phyloP scores from a whole-genome alignment of 148 eudicot species.

The Polygonum maritimum region DNA sequence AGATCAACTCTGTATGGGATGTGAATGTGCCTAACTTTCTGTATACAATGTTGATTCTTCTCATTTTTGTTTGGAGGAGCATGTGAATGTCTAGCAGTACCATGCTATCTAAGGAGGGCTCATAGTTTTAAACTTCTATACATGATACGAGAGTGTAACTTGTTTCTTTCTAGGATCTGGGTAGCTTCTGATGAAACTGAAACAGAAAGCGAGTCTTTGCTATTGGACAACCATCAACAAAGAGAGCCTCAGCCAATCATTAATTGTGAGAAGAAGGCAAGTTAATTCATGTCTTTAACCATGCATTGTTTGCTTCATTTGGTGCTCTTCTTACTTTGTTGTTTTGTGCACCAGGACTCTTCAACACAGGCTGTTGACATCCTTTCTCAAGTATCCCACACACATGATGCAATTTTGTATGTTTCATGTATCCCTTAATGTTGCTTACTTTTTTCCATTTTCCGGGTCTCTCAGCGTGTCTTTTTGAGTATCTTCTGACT shows the following conservation, averaged over 20 bases:
- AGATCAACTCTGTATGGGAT: neutral
- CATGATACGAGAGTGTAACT: neutral
- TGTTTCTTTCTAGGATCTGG: constrained; percentile 28
- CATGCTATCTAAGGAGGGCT: neutral
- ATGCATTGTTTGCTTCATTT: neutral
- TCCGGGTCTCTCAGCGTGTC: neutral
- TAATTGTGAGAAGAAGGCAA: constrained; percentile 39
- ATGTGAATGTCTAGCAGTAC: neutral
- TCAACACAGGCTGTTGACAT: constrained; percentile 16
- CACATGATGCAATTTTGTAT: constrained; percentile 50
- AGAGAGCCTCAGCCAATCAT: constrained; percentile 21
- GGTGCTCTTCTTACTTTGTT: neutral
- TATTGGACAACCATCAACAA: constrained; percentile 13
- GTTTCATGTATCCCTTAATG: constrained; percentile 12
- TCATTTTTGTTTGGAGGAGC: neutral
- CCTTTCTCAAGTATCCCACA: constrained; percentile 43
- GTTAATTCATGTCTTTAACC: constrained; percentile 11
- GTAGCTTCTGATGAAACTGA: constrained; percentile 20
- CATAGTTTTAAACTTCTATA: neutral
- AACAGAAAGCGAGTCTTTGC: constrained; percentile 15
- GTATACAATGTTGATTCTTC: neutral
- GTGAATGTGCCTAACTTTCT: neutral
- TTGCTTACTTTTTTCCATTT: neutral
- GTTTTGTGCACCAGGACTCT: constrained; percentile 19
- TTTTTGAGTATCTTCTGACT: neutral